Evolutionary conservation across 1,139 yeast genomes (phyloP), one percentile per base, ranked within the genome.

Genomic region (Eremothecium cymbalariae): DNA sequence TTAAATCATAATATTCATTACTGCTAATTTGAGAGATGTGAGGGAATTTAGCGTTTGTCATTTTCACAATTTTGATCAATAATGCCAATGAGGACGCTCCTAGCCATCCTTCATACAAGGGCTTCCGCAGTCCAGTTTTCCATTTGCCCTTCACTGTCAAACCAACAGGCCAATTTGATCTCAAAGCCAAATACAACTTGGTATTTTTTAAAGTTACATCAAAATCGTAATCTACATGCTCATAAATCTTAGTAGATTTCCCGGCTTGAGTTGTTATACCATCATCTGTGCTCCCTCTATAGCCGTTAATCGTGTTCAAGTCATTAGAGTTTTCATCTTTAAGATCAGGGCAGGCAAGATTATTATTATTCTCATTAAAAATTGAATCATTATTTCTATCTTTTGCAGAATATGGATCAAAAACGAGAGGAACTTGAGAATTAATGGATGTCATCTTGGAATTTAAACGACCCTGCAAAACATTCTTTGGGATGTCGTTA

Each of bases 121-220:
- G 67, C 2, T 70, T 64, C 36, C 68, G 70, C 31, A 62, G 61
- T 0, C 76, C 74, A 17, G 65, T 55, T 48, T 82, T 83, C n/a
- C 75, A 74, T 35, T 70, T 70, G 1, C 77, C 74, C 39, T 63
- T 70, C 12, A 57, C 55, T 0, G 84, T 72, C 77, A 80, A 71
- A 2, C 88, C 88, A 2, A 68, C 56, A 1, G 84, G 86, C 25
- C 60, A 57, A 18, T 43, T 46, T 16, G 65, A 60, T 41, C 59
- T 51, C 16, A 60, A 37, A 21, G 48, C 46, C 19, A 45, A 22
- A 33, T 44, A 43, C 11, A 50, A 23, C 9, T 38, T 34, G 25
- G 39, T 40, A 28, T 47, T 37, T 18, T 45, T 38, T 25, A 43
- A 17, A 17, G 39, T 31, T 7, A 38, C 14, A 27, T 41, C 44